Evolutionary conservation across 1,284 basidiomycete species (phyloP).

Genomic region (Ganoderma sinense): DNA sequence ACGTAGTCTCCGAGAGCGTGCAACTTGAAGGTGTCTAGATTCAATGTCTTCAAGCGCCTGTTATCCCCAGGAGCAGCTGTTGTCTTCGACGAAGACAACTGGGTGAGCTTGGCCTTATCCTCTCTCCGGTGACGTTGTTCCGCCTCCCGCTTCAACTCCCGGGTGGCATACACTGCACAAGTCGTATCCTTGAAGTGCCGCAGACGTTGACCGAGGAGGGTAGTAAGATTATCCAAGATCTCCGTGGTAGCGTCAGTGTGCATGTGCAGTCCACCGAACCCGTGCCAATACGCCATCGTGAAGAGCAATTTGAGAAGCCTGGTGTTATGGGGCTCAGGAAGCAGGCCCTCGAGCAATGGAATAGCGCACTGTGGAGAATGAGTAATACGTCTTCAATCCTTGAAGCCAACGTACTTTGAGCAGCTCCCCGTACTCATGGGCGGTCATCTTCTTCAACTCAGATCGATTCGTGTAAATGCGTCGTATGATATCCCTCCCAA

Average conservation of each 20-base stretch:
- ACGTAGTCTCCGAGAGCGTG: slow-evolving; percentile 36
- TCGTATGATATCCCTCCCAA: slow-evolving; percentile 7
- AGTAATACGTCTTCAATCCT: neutral
- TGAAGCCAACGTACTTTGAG: slow-evolving; percentile 14
- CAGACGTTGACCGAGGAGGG: neutral
- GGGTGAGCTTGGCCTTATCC: slow-evolving; percentile 27
- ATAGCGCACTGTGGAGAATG: neutral
- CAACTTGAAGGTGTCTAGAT: slow-evolving; percentile 34
- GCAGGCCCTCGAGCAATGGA: neutral
- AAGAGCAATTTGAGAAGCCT: slow-evolving; percentile 37
- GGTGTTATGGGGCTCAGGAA: slow-evolving; percentile 4
- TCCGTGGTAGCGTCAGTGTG: slow-evolving; percentile 37
- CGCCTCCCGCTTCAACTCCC: neutral
- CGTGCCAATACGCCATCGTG: slow-evolving; percentile 37
- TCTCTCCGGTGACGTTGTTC: neutral
- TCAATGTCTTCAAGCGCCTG: slow-evolving; percentile 21
- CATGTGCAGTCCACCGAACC: slow-evolving; percentile 39
- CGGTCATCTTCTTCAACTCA: slow-evolving; percentile 30
- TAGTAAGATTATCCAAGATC: slow-evolving; percentile 18
- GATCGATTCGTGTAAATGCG: slow-evolving; percentile 6
- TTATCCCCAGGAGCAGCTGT: neutral
- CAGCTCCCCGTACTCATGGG: slow-evolving; percentile 39
- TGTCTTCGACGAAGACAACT: neutral
- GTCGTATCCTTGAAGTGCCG: neutral
- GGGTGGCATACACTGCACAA: neutral